Percentiles rank a stretch among this genome's conserved stretches.
Conservation (phyloP, 345 rosid species). For the Cardiospermum halicacabum region DNA sequence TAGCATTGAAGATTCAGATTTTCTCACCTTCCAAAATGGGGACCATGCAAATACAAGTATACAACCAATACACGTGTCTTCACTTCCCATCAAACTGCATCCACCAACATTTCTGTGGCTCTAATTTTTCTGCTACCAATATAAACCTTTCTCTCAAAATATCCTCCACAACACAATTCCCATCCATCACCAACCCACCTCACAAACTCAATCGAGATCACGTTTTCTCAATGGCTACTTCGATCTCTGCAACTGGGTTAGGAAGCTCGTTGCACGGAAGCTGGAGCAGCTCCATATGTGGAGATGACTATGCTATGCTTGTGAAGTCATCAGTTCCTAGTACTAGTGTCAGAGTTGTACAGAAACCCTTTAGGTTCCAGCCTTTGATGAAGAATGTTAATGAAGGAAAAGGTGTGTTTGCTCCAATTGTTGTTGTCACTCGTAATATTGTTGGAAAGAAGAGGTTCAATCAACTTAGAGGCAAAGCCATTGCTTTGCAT, state of each 20-base stretch:
- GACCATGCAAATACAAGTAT: not conserved
- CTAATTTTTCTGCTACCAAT: slow-evolving; percentile 20
- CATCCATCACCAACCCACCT: not conserved
- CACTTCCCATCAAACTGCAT: slow-evolving; percentile 14
- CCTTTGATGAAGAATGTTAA: slow-evolving; percentile 89
- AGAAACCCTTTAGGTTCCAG: slow-evolving; percentile 35
- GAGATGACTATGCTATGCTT: slow-evolving; percentile 44
- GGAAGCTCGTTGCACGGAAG: slow-evolving; percentile 38
- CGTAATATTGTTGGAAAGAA: slow-evolving; percentile 76
- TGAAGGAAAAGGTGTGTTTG: slow-evolving; percentile 94
- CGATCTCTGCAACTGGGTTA: slow-evolving; percentile 48
- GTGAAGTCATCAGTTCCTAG: slow-evolving; percentile 31
- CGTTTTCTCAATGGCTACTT: slow-evolving; percentile 34
- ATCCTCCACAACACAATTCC: not conserved
- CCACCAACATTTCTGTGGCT: slow-evolving; percentile 43
- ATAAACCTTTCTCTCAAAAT: slow-evolving; percentile 14
- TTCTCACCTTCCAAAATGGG: slow-evolving; percentile 6
- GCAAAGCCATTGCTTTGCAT: slow-evolving; percentile 95
- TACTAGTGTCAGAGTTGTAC: slow-evolving; percentile 27
- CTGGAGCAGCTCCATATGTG: slow-evolving; percentile 46
- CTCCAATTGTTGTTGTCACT: slow-evolving; percentile 70
- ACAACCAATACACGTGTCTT: slow-evolving; percentile 22
- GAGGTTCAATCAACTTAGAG: slow-evolving; percentile 85
- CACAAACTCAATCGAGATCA: not conserved
- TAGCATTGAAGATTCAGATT: slow-evolving; percentile 18